Base-by-base conservation (phyloP, 495 filamentous ascomycete species). In the Tuber calosporum region DNA sequence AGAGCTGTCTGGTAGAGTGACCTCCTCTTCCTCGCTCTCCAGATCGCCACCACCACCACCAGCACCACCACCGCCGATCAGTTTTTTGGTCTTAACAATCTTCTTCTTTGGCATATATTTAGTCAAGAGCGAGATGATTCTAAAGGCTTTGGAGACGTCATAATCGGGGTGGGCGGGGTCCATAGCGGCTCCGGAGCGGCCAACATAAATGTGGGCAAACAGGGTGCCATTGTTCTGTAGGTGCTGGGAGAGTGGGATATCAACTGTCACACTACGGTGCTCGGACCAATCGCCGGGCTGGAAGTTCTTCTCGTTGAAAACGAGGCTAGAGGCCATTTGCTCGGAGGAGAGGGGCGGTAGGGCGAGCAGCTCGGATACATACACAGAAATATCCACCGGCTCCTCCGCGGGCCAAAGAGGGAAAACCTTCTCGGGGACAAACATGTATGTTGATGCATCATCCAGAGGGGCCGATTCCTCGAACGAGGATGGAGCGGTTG, bases 61-160 rank as follows among this genome's bases (percentile, higher is more conserved):
- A n/a, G n/a, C n/a, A 15, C 88, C 83, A 1, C 82, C 79, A 53
- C 83, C 84, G n/a, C 87, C 85, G 43, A 99, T 86, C 38, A 99
- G 85, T 77, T 92, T 98, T 81, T 93, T 90, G n/a, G 91, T 93
- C 87, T 99, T 98, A 77, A 85, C 84, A 43, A 89, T 86, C 84
- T 96, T 97, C 86, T 97, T 98, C 87, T 95, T 97, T 36, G 90
- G 87, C 39, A 96, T 86, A 81, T 97, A 93, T 81, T 95, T 90
- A 19, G 92, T 98, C 80, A 99, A 83, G 3, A 94, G 91, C 62
- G 92, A 90, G 69, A 89, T 84, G 81, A 96, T 96, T 81, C 96
- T 90, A 74, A 91, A 91, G 6, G 95, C 93, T 67, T 87, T 89
- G 3, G 85, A 85, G 0, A 87, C 83, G 80, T 95, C 92, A 82